phyloP scores from a whole-genome alignment of 2,329 filamentous ascomycete species.

The Lasiodiplodia hormozganensis region DNA sequence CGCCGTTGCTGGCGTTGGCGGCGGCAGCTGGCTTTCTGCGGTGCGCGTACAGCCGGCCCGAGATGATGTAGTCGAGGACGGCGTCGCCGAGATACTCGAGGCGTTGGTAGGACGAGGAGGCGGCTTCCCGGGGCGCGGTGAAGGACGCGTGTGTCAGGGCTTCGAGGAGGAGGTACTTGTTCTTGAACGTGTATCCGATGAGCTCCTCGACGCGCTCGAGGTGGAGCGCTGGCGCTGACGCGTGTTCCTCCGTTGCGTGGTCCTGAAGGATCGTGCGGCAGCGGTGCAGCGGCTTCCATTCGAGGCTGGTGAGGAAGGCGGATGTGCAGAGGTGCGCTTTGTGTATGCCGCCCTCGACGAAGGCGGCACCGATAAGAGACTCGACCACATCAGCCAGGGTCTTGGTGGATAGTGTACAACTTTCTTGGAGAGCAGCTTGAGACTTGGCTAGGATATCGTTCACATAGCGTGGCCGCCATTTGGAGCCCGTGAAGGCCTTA shows the following conservation, averaged over 20 bases:
- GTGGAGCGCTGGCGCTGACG: slow-evolving; percentile 30
- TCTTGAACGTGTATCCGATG: slow-evolving; percentile 74
- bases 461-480: slow-evolving; percentile 74
- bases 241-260: slow-evolving; percentile 29
- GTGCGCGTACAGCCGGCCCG: slow-evolving; percentile 64
- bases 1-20: slow-evolving; percentile 50
- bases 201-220: slow-evolving; percentile 64
- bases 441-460: slow-evolving; percentile 47
- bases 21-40: background rate
- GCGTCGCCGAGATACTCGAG: slow-evolving; percentile 90
- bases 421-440: background rate
- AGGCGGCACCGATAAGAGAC: slow-evolving; percentile 79
- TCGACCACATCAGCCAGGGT: slow-evolving; percentile 88
- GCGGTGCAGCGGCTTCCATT: slow-evolving; percentile 42
- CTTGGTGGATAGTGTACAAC: slow-evolving; percentile 66
- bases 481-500: slow-evolving; percentile 69
- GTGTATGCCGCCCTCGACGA: slow-evolving; percentile 69
- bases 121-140: slow-evolving; percentile 49
- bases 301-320: slow-evolving; percentile 68
- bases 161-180: slow-evolving; percentile 73
- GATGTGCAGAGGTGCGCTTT: slow-evolving; percentile 69
- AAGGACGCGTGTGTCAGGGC: slow-evolving; percentile 80
- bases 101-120: slow-evolving; percentile 69
- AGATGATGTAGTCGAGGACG: slow-evolving; percentile 79
- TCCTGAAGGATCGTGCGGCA: slow-evolving; percentile 39